These are phyloP conservation scores for Crucibulum laeve DNA, from an alignment of 768 basidiomycete genomes.

Conservation along the genomic window DNA sequence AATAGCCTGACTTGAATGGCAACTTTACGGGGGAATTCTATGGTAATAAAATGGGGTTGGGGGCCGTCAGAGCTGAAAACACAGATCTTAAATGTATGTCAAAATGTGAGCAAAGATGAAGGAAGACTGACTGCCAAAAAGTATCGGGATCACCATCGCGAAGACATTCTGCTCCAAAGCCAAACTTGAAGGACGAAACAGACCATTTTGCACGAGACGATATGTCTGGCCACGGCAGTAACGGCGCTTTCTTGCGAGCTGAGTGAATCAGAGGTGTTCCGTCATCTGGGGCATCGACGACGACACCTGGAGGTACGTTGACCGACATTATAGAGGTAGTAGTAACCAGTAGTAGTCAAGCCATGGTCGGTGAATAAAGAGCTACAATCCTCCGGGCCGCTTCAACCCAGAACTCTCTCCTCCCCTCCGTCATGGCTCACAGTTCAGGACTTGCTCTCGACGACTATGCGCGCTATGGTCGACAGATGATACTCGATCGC, in stretches of 20 bases:
- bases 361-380: too few relatives aligned
- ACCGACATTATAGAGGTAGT: not conserved
- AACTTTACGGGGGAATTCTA: slow-evolving; percentile 89
- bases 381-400: too few relatives aligned
- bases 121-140: slow-evolving; percentile 88
- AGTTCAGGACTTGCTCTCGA: slow-evolving; percentile 33
- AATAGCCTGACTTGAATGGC: slow-evolving; percentile 67
- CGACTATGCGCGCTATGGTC: slow-evolving; percentile 89
- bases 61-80: slow-evolving; percentile 80
- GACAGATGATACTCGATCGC: slow-evolving; percentile 92
- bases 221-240: slow-evolving; percentile 76
- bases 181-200: slow-evolving; percentile 95
- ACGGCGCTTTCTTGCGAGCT: slow-evolving; percentile 36
- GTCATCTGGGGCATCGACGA: slow-evolving; percentile 20
- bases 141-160: slow-evolving; percentile 86
- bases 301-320: slow-evolving; percentile 9
- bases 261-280: slow-evolving; percentile 31
- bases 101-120: not conserved
- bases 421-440: not conserved
- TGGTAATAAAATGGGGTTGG: slow-evolving; percentile 93
- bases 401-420: too few relatives aligned
- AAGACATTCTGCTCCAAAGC: slow-evolving; percentile 91
- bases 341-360: too few relatives aligned
- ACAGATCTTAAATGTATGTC: slow-evolving; percentile 1
- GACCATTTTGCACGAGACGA: slow-evolving; percentile 91